phyloP scores from a whole-genome alignment of 495 filamentous ascomycete species.

The Margaritispora aquatica region DNA sequence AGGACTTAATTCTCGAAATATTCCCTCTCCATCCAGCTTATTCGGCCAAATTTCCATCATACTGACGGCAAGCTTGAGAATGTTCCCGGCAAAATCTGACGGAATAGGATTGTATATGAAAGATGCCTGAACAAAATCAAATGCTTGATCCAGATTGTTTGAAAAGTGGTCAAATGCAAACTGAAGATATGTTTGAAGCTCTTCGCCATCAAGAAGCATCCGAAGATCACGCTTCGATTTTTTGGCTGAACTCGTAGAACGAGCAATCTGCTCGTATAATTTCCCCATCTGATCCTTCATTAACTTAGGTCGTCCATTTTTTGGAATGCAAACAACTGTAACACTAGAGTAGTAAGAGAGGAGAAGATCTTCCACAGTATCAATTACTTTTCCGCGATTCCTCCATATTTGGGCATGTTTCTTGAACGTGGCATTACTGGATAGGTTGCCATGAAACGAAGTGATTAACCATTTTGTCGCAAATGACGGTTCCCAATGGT shows the following conservation, averaged over 20 bases:
- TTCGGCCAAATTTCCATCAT: constrained; percentile 11
- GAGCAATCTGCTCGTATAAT: constrained; percentile 18
- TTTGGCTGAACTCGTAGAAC: constrained; percentile 9
- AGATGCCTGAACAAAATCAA: constrained; percentile 35
- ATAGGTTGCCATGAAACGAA: constrained; percentile 24
- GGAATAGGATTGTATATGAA: constrained; percentile 33
- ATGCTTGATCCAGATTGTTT: constrained; percentile 27
- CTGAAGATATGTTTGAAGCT: constrained; percentile 30
- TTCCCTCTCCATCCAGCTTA: neutral
- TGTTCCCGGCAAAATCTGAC: constrained; percentile 29
- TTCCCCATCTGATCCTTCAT: too few species aligned
- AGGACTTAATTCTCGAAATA: constrained; percentile 25
- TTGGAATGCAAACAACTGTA: too few species aligned
- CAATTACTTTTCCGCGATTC: constrained; percentile 9
- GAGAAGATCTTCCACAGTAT: constrained; percentile 29
- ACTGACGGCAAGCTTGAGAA: constrained; percentile 25
- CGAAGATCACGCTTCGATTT: constrained; percentile 16
- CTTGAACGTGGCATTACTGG: constrained; percentile 22
- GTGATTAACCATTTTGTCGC: constrained; percentile 36
- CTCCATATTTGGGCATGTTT: constrained; percentile 31
- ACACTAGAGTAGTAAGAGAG: constrained; percentile 27
- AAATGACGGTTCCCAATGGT: constrained; percentile 37
- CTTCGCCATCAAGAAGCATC: constrained; percentile 30
- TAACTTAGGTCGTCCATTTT: too few species aligned
- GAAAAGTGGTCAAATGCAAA: constrained; percentile 33